Base-by-base conservation (phyloP, 1,284 basidiomycete genomes). In the Cronartium quercuum region DNA sequence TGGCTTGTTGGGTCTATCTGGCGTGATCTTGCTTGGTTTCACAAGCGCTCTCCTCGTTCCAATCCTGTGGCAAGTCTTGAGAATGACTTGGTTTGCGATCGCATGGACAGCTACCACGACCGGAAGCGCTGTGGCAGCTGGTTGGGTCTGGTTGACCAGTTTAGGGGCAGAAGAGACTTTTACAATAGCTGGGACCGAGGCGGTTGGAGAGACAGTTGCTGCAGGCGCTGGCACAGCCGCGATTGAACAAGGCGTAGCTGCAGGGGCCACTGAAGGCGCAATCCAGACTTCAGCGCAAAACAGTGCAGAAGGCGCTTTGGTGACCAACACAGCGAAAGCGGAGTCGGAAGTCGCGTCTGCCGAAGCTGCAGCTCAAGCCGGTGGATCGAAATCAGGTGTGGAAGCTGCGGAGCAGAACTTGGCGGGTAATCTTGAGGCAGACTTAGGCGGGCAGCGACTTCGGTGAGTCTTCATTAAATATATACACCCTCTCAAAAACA, bases 21-120 rank as follows among this genome's bases (percentile, higher is more conserved):
- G 68, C n/a, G 61, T 71, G 21, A 55, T 64, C 6, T 15, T 71
- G 34, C 61, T 71, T 29, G 38, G 42, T 13, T 63, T 71, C 47
- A 57, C 68, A 5, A 42, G 34, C 10, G 61, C 44, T 18, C 13
- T 71, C 13, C 24, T 71, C 3, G 35, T 71, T 13, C 68, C 68
- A 2, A 71, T 71, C 29, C 60, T 71, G 12, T 63, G 60, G 68
- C 21, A 21, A n/a, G 15, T 47, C n/a, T 42, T 71, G 2, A 29
- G 29, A 21, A n/a, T 42, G 29, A 12, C 24, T 12, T 71, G 68
- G 68, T 35, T 9, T 13, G 18, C 34, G 9, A 35, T 63, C 5
- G 41, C 34, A 6, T 6, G 10, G 0, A 24, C 34, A 12, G 24
- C 47, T 18, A 37, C 60, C 10, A 38, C 60, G 1, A 29, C 62